A percentile compares a stretch with the other conserved stretches of the same genome.
phyloP scores from a whole-genome alignment of 2,329 filamentous ascomycete species.

The Fusarium lyarnte region DNA sequence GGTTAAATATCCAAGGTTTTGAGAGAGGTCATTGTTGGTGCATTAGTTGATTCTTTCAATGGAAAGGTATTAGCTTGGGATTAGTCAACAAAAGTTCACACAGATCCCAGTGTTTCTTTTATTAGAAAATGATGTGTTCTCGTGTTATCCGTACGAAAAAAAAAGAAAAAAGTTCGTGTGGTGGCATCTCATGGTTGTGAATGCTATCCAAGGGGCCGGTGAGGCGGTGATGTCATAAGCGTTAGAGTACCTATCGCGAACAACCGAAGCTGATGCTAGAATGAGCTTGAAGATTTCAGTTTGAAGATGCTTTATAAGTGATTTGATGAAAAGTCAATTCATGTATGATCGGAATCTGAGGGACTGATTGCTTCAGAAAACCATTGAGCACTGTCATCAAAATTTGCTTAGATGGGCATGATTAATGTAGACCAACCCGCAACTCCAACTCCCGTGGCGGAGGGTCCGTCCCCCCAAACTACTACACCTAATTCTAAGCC shows the following conservation, averaged over 20 bases:
- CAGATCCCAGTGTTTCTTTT: constrained; percentile 1
- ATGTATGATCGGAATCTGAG: constrained; percentile 16
- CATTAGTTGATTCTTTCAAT: not conserved
- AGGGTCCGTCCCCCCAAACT: not conserved
- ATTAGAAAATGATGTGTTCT: constrained; percentile 11
- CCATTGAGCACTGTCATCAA: not conserved
- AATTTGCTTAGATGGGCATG: constrained; percentile 28
- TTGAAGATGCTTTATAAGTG: constrained; percentile 24
- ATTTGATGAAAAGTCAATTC: constrained; percentile 3
- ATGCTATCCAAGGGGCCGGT: not conserved
- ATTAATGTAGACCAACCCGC: constrained; percentile 15
- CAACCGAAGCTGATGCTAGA: constrained; percentile 8
- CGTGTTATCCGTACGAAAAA: constrained; percentile 21
- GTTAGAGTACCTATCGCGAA: not conserved
- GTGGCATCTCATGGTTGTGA: not conserved
- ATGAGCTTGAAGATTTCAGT: not conserved
- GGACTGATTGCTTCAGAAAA: not conserved
- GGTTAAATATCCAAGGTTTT: not conserved
- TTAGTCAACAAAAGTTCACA: not conserved
- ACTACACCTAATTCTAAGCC: not conserved
- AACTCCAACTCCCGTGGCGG: not conserved
- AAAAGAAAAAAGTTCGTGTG: not conserved
- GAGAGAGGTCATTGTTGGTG: not conserved
- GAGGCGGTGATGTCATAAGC: constrained; percentile 6
- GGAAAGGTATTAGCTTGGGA: not conserved